Evolutionary conservation across 768 basidiomycete species (phyloP), one percentile per base, ranked within the genome.

Genomic region (Leccinum longicurvipes): DNA sequence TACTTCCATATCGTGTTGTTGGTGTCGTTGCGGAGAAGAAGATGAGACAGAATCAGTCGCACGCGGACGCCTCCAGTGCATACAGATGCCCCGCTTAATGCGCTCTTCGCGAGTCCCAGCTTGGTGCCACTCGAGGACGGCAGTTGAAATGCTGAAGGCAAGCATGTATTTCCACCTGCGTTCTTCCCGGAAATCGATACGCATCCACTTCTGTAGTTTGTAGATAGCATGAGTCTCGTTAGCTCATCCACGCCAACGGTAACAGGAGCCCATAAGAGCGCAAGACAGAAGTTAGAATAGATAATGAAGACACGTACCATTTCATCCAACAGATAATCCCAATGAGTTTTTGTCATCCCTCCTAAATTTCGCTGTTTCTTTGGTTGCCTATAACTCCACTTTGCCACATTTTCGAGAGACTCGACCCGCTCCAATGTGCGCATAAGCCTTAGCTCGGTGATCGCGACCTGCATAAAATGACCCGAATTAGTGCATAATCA

Each of bases 311-410:
- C 19, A 75, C 82, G 62, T 53, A 91, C 93, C 93, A 98, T 93
- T 73, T 99, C 97, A 58, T 98, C 96, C 71, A 99, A 73, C 31
- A 99, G 77, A 71, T 94, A 90, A 68, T 98, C 97, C 93, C 93
- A 95, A 66, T 98, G 93, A 1, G 87, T 84, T 73, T 95, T 97
- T 3, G 77, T 75, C 48, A 86, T 62, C 1, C 86, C 84, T 21
- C 87, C 85, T 17, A 93, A 79, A 27, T 85, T 88, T 56, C 90
- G 80, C 66, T 95, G 91, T 72, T 94, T 96, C 73, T 96, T 98
- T 10, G 94, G 93, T 66, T 99, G 97, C 51, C 96, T 77, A 63
- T 96, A 91, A 61, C 89, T 89, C 96, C 97, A 99, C 32, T 83
- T 77, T 4, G 86, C 86, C 11, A 80, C 81, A 25, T 82, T 79